Conservation (phyloP, 129 eudicot species). For the Arctium minus region DNA sequence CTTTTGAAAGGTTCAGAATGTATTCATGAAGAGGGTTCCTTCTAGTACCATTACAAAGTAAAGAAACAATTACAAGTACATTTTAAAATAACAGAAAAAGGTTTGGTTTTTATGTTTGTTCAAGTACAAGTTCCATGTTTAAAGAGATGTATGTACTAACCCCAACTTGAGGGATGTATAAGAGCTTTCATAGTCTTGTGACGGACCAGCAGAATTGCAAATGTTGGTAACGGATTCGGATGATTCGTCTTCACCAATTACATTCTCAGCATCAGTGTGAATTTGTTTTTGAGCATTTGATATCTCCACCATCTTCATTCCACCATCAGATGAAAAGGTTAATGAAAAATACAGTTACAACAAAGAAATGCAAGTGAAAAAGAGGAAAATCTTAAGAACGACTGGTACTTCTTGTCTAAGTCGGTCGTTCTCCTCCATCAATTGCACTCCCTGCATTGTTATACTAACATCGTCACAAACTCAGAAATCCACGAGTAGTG, state of each 20-base stretch:
- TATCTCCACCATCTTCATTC: constrained; percentile 48
- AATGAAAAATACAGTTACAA: background rate
- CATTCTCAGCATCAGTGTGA: constrained; percentile 38
- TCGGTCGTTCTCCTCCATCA: constrained; percentile 69
- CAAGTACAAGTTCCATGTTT: background rate
- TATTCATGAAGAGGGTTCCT: background rate
- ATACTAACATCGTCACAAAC: background rate
- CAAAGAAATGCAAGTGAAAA: background rate
- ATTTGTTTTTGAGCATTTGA: constrained; percentile 34
- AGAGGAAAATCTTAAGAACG: background rate
- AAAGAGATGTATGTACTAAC: constrained; percentile 38
- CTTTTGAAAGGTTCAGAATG: background rate
- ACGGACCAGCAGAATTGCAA: constrained; percentile 55
- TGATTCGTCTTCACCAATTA: constrained; percentile 60
- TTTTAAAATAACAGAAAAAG: too few relatives aligned
- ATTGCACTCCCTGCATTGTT: constrained; percentile 55
- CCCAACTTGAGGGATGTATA: constrained; percentile 86
- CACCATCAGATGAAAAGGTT: background rate
- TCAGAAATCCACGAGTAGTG: background rate
- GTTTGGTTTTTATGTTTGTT: background rate
- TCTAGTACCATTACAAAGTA: background rate
- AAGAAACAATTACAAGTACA: too few relatives aligned
- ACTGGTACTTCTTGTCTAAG: constrained; percentile 56
- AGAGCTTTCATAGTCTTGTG: constrained; percentile 68
- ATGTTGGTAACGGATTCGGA: constrained; percentile 56